These are phyloP conservation scores for Penstemon barbatus DNA, from an alignment of 257 asterid genomes.

Conservation along the genomic window DNA sequence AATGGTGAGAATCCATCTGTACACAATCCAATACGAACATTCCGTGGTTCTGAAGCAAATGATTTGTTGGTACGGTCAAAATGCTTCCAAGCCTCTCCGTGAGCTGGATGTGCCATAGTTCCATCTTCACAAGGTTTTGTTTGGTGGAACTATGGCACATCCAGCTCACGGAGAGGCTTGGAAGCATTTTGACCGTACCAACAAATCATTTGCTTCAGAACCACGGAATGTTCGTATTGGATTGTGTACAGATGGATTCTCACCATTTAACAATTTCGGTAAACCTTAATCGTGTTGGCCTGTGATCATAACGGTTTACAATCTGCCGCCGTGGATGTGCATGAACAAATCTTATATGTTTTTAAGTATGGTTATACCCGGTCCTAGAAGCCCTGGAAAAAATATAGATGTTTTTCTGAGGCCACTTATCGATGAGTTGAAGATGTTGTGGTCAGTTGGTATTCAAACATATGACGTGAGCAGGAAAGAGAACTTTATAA, in stretches of 20 bases:
- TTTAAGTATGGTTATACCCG: not conserved
- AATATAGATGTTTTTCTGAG: not conserved
- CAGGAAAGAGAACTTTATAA: not conserved
- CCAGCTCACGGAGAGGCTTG: not conserved
- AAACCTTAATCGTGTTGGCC: not conserved
- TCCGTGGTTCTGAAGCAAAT: not conserved
- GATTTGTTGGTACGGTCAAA: not conserved
- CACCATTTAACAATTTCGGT: not conserved
- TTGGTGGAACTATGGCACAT: not conserved
- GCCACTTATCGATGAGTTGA: not conserved
- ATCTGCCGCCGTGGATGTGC: not conserved
- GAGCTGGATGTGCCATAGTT: not conserved
- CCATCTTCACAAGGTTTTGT: not conserved
- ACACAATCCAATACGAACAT: not conserved
- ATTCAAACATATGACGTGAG: not conserved
- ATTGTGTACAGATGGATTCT: not conserved
- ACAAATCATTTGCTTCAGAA: not conserved
- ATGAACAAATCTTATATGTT: not conserved
- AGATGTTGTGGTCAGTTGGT: not conserved
- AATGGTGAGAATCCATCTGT: not conserved
- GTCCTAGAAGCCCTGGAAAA: not conserved
- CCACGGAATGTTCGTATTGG: not conserved
- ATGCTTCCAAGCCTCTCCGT: not conserved
- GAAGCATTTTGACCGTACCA: not conserved
- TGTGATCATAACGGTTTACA: not conserved